Percentiles rank a stretch among this genome's conserved stretches.
These are phyloP conservation scores for Papiliotrema flavescens DNA, from an alignment of 1,284 basidiomycete species.

Conservation along the genomic window DNA sequence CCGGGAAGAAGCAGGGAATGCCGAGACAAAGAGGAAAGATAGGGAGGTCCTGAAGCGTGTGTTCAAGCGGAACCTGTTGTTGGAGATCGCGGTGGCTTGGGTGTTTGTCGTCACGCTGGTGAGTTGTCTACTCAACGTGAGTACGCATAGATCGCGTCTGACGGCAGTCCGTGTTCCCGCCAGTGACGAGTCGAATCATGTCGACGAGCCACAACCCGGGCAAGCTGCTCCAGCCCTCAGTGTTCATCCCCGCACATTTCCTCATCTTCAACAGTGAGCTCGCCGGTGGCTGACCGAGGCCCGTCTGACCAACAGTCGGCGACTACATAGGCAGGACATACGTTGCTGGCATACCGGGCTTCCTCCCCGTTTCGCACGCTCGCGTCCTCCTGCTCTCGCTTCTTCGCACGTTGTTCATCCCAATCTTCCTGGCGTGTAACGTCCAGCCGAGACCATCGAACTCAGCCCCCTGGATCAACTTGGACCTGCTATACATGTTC, in stretches of 20 bases:
- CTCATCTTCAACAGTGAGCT: slow-evolving; percentile 51
- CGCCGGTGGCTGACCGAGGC: slow-evolving; percentile 41
- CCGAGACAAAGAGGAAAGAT: slow-evolving; percentile 7
- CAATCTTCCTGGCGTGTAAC: slow-evolving; percentile 80
- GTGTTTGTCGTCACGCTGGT: slow-evolving; percentile 78
- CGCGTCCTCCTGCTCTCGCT: slow-evolving; percentile 63
- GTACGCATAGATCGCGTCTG: not conserved
- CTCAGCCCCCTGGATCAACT: slow-evolving; percentile 50
- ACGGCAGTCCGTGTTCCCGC: slow-evolving; percentile 72
- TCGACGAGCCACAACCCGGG: slow-evolving; percentile 57
- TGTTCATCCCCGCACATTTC: slow-evolving; percentile 50
- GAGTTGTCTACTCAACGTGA: slow-evolving; percentile 27
- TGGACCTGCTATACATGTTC: slow-evolving; percentile 69
- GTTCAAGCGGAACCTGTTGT: slow-evolving; percentile 60
- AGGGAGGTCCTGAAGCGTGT: slow-evolving; percentile 25
- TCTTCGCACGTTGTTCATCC: slow-evolving; percentile 69
- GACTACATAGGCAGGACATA: slow-evolving; percentile 71
- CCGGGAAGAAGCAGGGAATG: slow-evolving; percentile 5
- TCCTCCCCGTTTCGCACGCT: slow-evolving; percentile 64
- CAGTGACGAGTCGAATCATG: slow-evolving; percentile 71
- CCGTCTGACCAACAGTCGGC: slow-evolving; percentile 53
- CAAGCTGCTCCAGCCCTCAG: slow-evolving; percentile 35
- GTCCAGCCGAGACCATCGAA: slow-evolving; percentile 18
- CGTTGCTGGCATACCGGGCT: slow-evolving; percentile 61
- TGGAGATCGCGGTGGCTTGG: slow-evolving; percentile 69